A percentile compares a stretch with the other conserved stretches of the same genome.
These are phyloP conservation scores for Cryphonectria radicalis DNA, from an alignment of 2,329 filamentous ascomycete species.

Conservation along the genomic window DNA sequence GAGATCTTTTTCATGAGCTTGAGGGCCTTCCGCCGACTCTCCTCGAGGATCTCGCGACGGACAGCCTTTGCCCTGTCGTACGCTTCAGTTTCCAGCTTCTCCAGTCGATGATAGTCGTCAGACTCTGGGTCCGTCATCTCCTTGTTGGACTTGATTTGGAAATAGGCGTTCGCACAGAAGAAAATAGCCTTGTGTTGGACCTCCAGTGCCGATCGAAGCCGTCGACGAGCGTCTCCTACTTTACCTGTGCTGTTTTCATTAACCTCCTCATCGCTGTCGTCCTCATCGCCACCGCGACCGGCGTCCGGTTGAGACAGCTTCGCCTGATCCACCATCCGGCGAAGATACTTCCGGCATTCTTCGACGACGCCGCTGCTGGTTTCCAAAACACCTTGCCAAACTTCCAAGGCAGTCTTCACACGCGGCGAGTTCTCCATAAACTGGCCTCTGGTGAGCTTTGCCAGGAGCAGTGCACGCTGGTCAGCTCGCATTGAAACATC, in stretches of 20 bases:
- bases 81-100: slow-evolving; percentile 70
- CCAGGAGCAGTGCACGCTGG: slow-evolving; percentile 68
- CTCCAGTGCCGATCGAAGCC: slow-evolving; percentile 75
- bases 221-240: slow-evolving; percentile 63
- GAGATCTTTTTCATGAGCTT: slow-evolving; percentile 67
- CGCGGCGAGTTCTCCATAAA: slow-evolving; percentile 75
- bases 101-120: slow-evolving; percentile 66
- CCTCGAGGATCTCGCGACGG: slow-evolving; percentile 76
- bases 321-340: slow-evolving; percentile 50
- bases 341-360: slow-evolving; percentile 67
- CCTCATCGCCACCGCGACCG: slow-evolving; percentile 36
- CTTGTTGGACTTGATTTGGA: slow-evolving; percentile 76
- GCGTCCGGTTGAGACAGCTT: slow-evolving; percentile 33
- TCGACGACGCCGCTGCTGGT: slow-evolving; percentile 58
- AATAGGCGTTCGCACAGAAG: slow-evolving; percentile 82
- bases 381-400: slow-evolving; percentile 67
- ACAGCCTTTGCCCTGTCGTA: slow-evolving; percentile 81
- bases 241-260: slow-evolving; percentile 41
- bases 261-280: slow-evolving; percentile 42
- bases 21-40: slow-evolving; percentile 60
- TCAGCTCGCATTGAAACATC: slow-evolving; percentile 69
- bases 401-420: slow-evolving; percentile 67
- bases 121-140: slow-evolving; percentile 68
- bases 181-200: slow-evolving; percentile 82
- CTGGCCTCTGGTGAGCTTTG: slow-evolving; percentile 73